These are phyloP conservation scores for Penicillium ucsense DNA, from an alignment of 495 filamentous ascomycete species.

Conservation along the genomic window DNA sequence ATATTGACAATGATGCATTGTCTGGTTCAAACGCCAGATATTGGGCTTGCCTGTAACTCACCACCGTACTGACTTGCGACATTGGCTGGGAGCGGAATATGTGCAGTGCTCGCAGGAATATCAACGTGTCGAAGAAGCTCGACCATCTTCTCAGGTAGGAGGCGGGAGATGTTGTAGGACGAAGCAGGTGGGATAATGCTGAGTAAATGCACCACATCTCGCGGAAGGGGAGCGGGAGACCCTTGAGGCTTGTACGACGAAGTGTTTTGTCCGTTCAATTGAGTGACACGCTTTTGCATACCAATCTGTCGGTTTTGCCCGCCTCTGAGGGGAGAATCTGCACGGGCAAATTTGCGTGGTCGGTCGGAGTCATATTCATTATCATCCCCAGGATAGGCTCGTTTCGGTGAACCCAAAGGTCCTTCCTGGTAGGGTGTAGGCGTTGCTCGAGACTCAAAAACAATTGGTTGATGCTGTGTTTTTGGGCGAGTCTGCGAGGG, in stretches of 20 bases:
- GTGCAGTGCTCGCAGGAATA: slow-evolving; percentile 48
- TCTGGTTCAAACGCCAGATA: too few relatives aligned
- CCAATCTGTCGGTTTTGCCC: slow-evolving; percentile 73
- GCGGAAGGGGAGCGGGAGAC: slow-evolving; percentile 51
- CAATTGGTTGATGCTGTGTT: slow-evolving; percentile 14
- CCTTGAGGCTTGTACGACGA: slow-evolving; percentile 34
- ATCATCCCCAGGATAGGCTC: slow-evolving; percentile 59
- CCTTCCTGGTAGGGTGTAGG: slow-evolving; percentile 40
- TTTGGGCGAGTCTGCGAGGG: slow-evolving; percentile 67
- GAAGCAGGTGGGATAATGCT: slow-evolving; percentile 73
- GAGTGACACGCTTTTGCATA: slow-evolving; percentile 53
- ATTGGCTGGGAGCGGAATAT: slow-evolving; percentile 32
- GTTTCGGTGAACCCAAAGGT: slow-evolving; percentile 64
- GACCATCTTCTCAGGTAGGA: slow-evolving; percentile 64
- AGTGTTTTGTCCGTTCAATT: slow-evolving; percentile 24
- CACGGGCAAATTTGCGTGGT: slow-evolving; percentile 73
- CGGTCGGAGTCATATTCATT: slow-evolving; percentile 56
- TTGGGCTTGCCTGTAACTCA: slow-evolving; percentile 10
- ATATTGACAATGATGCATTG: neutral
- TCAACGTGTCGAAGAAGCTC: slow-evolving; percentile 57
- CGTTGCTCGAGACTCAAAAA: slow-evolving; percentile 38
- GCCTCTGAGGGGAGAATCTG: slow-evolving; percentile 80
- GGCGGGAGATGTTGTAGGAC: slow-evolving; percentile 53
- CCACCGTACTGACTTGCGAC: slow-evolving; percentile 24
- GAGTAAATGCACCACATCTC: slow-evolving; percentile 70